A percentile compares a stretch with the other conserved stretches of the same genome.
Evolutionary conservation across 139 green algal species (phyloP).

Genomic region (Auxenochlorella pyrenoidosa): DNA sequence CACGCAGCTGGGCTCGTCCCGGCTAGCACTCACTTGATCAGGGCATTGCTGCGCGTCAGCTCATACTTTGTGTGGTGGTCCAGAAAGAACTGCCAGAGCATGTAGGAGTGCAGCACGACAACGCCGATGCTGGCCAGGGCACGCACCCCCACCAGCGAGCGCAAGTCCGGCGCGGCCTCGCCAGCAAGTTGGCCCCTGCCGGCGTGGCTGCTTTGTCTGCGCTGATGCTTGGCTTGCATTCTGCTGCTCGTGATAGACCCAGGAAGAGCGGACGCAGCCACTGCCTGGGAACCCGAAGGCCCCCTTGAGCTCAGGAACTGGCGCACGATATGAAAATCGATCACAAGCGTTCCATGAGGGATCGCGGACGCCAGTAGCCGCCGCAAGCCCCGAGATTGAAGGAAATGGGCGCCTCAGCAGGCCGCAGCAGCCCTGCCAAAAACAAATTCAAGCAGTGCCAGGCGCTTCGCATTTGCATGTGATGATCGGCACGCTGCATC

Average conservation of each 20-base stretch:
- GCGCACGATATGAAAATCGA: no score
- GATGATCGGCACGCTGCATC: background rate
- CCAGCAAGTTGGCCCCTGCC: no score
- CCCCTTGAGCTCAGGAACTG: no score
- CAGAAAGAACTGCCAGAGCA: background rate
- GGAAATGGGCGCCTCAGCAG: background rate
- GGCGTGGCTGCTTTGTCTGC: background rate
- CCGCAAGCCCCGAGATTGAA: no score
- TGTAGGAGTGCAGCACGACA: background rate
- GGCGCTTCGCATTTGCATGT: background rate
- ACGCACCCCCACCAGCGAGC: background rate
- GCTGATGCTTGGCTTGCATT: background rate
- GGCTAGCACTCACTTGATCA: background rate
- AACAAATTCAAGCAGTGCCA: no score
- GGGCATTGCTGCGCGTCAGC: background rate
- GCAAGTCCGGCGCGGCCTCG: background rate
- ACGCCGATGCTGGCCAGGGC: constrained; percentile 1
- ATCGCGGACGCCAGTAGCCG: no score
- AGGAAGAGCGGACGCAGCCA: no score
- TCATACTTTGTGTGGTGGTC: background rate
- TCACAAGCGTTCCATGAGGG: no score
- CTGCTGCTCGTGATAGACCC: no score
- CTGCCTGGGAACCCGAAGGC: no score
- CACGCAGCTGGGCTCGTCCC: no score
- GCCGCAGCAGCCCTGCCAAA: background rate